phyloP scores from a whole-genome alignment of 495 filamentous ascomycete genomes.

The Bathelium albidoporum region DNA sequence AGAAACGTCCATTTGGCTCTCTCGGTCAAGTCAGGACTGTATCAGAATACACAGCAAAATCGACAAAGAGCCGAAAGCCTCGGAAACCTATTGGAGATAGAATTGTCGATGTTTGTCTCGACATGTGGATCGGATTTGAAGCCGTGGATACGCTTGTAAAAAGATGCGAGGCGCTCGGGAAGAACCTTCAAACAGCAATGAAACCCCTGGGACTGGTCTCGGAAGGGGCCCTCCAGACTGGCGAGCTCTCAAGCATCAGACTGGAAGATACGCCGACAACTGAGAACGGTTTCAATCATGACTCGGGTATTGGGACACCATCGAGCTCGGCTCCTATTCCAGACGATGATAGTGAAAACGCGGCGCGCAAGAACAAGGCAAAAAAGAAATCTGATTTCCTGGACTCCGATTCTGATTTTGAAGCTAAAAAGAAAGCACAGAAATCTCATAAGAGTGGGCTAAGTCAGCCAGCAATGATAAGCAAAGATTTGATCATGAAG shows the following conservation, averaged over 20 bases:
- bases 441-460: constrained; percentile 22
- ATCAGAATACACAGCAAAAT: constrained; percentile 36
- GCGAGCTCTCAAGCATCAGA: constrained; percentile 58
- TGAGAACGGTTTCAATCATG: constrained; percentile 32
- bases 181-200: constrained; percentile 57
- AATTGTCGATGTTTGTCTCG: constrained; percentile 58
- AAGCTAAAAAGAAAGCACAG: neutral
- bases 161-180: constrained; percentile 59
- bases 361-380: constrained; percentile 28
- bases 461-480: constrained; percentile 65
- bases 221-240: constrained; percentile 50
- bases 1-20: constrained; percentile 36
- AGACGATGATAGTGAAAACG: constrained; percentile 41
- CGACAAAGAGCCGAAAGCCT: constrained; percentile 38
- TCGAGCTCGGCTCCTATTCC: constrained; percentile 40
- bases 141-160: constrained; percentile 71
- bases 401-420: neutral
- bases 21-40: constrained; percentile 49
- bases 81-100: constrained; percentile 53
- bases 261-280: constrained; percentile 34
- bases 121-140: constrained; percentile 63
- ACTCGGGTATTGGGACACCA: constrained; percentile 69
- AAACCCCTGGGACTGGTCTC: constrained; percentile 69
- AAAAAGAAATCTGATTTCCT: constrained; percentile 31
- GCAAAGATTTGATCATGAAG: constrained; percentile 61